Evolutionary conservation across 257 asterid genomes (phyloP), one percentile per base, ranked within the genome.

Genomic region (Thymus quinquecostatus): DNA sequence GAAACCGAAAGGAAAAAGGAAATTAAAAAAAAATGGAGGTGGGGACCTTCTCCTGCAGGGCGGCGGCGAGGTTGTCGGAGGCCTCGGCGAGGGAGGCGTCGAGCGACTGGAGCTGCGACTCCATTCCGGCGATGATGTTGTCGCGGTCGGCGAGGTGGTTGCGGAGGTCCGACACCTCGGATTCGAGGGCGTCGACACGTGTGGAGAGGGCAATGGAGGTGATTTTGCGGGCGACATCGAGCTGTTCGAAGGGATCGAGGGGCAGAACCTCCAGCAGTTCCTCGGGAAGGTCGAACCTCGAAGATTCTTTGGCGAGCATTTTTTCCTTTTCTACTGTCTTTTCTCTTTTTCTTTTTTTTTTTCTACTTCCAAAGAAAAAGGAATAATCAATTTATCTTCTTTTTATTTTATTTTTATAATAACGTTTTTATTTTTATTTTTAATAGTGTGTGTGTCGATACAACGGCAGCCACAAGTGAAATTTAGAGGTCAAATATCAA

Each of bases 161-260:
- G 45, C 82, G 97, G 85, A 94, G 93, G 14, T 64, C 80, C 66
- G 88, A 82, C 64, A 78, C 69, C 87, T 87, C 97, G 30, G 95
- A 81, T 75, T 94, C 99, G 77, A 94, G 96, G 55, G 88, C 74
- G 32, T 85, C 77, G 83, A 94, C 86, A 55, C 99, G 99, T 51
- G 96, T 76, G 76, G 99, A 86, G 0, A 94, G 90, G 2, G 99
- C 98, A 74, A 94, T 80, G 90, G 99, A 94, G 59, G 99, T 91
- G 75, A 94, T 91, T 73, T 91, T 94, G 33, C 99, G 89, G 7
- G 99, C 98, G 1, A 94, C 73, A 70, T 94, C 96, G 0, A 94
- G 93, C 82, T 91, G 99, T 32, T 94, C 98, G 71, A 94, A 94
- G 36, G 98, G 99, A 78, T 94, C 99, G 34, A 82, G 67, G 48